A percentile compares a stretch with the other conserved stretches of the same genome.
These are phyloP conservation scores for Filobasidium wieringae DNA, from an alignment of 768 basidiomycete genomes.

Conservation along the genomic window DNA sequence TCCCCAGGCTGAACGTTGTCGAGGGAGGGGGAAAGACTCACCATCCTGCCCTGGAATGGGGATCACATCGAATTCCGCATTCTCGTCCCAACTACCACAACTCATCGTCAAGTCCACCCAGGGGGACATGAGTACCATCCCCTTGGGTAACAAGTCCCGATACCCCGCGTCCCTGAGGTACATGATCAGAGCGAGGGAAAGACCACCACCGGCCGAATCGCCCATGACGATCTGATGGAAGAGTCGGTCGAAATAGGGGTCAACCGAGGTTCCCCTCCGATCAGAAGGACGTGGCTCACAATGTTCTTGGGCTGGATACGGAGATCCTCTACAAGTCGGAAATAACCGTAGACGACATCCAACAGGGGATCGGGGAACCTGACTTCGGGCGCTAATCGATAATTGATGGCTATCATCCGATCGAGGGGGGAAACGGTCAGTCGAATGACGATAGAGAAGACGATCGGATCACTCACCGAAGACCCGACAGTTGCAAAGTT, in stretches of 20 bases:
- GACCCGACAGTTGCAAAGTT: constrained; percentile 75
- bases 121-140: constrained; percentile 78
- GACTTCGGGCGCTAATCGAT: constrained; percentile 90
- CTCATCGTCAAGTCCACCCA: constrained; percentile 98
- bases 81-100: constrained; percentile 96
- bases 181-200: constrained; percentile 73
- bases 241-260: background rate
- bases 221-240: constrained; percentile 44
- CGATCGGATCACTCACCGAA: constrained; percentile 50
- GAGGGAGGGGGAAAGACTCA: constrained; percentile 8
- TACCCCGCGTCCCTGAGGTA: constrained; percentile 89
- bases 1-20: background rate
- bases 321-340: constrained; percentile 65
- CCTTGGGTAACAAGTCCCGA: constrained; percentile 55
- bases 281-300: constrained; percentile 36
- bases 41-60: constrained; percentile 36
- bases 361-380: constrained; percentile 79
- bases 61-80: constrained; percentile 45
- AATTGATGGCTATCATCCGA: constrained; percentile 81
- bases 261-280: background rate
- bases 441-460: constrained; percentile 28
- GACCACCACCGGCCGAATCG: constrained; percentile 86
- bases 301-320: constrained; percentile 86
- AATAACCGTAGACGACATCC: constrained; percentile 75
- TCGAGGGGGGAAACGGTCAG: constrained; percentile 19